Conservation (phyloP, 176 grass and related monocot genomes). For the Stipa capillata region DNA sequence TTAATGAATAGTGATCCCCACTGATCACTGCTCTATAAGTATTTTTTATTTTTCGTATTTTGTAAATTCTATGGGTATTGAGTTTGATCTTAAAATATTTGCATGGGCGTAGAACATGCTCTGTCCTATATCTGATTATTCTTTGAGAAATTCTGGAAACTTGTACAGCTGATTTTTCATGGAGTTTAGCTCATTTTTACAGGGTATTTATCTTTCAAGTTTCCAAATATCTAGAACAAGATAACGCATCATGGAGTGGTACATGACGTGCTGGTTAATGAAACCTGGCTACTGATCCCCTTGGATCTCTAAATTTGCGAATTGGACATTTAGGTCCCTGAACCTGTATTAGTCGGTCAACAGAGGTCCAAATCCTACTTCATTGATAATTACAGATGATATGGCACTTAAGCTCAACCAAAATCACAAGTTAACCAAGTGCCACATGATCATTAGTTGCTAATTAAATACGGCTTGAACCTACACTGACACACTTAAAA, state of each 20-base stretch:
- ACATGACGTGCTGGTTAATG: neutral
- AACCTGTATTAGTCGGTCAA: too few relatives aligned
- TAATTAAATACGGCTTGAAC: too few relatives aligned
- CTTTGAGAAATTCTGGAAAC: neutral
- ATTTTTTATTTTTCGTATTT: neutral
- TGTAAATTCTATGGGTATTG: neutral
- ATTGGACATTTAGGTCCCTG: too few relatives aligned
- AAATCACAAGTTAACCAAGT: too few relatives aligned
- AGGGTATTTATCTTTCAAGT: neutral
- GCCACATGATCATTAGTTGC: too few relatives aligned
- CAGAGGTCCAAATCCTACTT: too few relatives aligned
- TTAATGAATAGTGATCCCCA: neutral
- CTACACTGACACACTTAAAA: too few relatives aligned
- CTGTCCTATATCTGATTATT: neutral
- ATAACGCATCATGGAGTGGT: neutral
- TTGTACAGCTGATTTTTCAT: neutral
- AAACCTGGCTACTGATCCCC: neutral
- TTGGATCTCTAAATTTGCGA: too few relatives aligned
- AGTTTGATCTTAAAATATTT: neutral
- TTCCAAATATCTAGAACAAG: neutral
- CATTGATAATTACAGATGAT: too few relatives aligned
- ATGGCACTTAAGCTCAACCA: too few relatives aligned
- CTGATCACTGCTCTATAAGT: neutral
- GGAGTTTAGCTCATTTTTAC: neutral
- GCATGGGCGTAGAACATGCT: neutral